Evolutionary conservation across 2,329 filamentous ascomycete species (phyloP).

Genomic region (Triangularia setosa): DNA sequence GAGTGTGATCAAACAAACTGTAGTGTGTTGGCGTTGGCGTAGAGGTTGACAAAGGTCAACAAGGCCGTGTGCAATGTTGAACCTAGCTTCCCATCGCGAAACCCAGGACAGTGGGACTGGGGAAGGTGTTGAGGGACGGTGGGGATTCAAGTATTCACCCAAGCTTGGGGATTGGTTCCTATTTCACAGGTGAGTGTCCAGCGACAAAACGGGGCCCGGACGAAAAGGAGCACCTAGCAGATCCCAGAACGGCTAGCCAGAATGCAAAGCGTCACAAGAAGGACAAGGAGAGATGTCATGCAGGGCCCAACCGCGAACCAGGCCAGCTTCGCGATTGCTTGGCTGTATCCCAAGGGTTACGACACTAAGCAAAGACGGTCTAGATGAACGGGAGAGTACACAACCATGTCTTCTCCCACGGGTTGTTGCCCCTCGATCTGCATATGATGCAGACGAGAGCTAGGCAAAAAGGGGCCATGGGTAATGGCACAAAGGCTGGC

Average conservation of each 20-base stretch:
- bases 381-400: background rate
- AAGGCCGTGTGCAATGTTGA: background rate
- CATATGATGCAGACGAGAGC: background rate
- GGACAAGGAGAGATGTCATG: constrained; percentile 20
- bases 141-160: constrained; percentile 21
- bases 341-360: constrained; percentile 4
- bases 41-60: background rate
- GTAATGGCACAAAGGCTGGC: background rate
- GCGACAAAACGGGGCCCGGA: constrained; percentile 5
- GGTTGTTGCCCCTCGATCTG: background rate
- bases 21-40: constrained; percentile 1
- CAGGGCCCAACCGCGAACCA: constrained; percentile 6
- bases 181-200: background rate
- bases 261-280: constrained; percentile 16
- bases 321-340: constrained; percentile 5
- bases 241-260: constrained; percentile 16
- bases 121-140: constrained; percentile 12
- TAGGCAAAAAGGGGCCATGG: background rate
- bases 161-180: background rate
- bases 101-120: background rate
- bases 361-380: constrained; percentile 2
- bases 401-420: background rate
- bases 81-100: background rate
- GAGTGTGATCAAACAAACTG: background rate
- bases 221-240: constrained; percentile 9